Percentiles rank a stretch among this genome's conserved stretches.
These are phyloP conservation scores for Emergomyces africanus DNA, from an alignment of 2,329 filamentous ascomycete genomes.

Conservation along the genomic window DNA sequence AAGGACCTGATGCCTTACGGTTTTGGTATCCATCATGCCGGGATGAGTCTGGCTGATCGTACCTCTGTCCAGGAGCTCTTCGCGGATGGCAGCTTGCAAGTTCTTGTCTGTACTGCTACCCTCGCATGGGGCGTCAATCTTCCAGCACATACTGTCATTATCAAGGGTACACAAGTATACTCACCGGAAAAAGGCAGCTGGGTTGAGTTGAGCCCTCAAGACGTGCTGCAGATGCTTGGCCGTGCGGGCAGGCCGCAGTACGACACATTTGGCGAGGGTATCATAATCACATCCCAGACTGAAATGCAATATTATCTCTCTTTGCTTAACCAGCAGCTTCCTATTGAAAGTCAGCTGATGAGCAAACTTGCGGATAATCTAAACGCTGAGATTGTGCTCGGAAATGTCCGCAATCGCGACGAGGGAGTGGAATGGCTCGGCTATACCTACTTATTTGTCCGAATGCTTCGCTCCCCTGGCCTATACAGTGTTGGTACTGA, in stretches of 20 bases:
- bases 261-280: constrained; percentile 95
- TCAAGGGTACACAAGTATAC: constrained; percentile 97
- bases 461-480: constrained; percentile 91
- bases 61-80: constrained; percentile 93
- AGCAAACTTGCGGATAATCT: constrained; percentile 90
- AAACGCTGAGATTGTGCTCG: constrained; percentile 90
- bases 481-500: constrained; percentile 93
- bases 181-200: constrained; percentile 97
- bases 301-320: constrained; percentile 98
- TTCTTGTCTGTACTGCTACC: constrained; percentile 95
- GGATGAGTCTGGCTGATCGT: constrained; percentile 91
- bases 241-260: constrained; percentile 93
- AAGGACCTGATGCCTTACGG: constrained; percentile 94
- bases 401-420: constrained; percentile 80
- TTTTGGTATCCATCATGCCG: constrained; percentile 96
- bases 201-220: constrained; percentile 94
- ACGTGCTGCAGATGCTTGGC: constrained; percentile 96
- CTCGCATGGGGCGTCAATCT: constrained; percentile 98
- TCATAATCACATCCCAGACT: constrained; percentile 90
- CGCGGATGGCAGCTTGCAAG: constrained; percentile 78
- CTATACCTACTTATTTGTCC: constrained; percentile 94
- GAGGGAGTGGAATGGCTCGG: constrained; percentile 99
- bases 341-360: constrained; percentile 92
- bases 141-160: constrained; percentile 94
- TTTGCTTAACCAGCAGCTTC: constrained; percentile 89